Percentiles rank a stretch among this genome's conserved stretches.
phyloP scores from a whole-genome alignment of 768 basidiomycete genomes.

The Clathrus columnatus region DNA sequence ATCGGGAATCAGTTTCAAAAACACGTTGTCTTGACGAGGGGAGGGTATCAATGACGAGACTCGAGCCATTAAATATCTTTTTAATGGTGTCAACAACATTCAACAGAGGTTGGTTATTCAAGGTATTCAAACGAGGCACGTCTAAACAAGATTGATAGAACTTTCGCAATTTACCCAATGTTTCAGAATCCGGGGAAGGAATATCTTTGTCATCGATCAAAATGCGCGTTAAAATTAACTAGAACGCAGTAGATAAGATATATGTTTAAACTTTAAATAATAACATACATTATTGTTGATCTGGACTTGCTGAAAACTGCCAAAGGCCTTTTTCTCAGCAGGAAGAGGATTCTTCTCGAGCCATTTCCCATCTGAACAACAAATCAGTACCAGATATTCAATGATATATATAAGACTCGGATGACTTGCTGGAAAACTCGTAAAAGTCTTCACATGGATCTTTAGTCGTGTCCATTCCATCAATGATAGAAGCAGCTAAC shows the following conservation, averaged over 20 bases:
- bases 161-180: slow-evolving; percentile 56
- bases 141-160: slow-evolving; percentile 80
- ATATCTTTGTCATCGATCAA: slow-evolving; percentile 20
- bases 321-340: slow-evolving; percentile 68
- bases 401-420: neutral
- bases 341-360: slow-evolving; percentile 74
- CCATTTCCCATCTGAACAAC: slow-evolving; percentile 75
- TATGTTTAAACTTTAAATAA: neutral
- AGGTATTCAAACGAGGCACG: slow-evolving; percentile 62
- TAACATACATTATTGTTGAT: slow-evolving; percentile 59
- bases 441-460: slow-evolving; percentile 98
- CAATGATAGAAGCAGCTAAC: slow-evolving; percentile 74
- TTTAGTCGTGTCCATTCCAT: slow-evolving; percentile 65
- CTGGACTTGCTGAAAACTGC: slow-evolving; percentile 62
- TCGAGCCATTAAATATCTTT: slow-evolving; percentile 48
- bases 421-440: slow-evolving; percentile 74
- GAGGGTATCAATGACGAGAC: slow-evolving; percentile 26
- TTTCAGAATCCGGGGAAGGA: slow-evolving; percentile 38
- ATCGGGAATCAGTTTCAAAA: slow-evolving; percentile 18
- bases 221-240: slow-evolving; percentile 20
- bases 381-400: slow-evolving; percentile 9
- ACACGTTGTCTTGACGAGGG: neutral
- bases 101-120: slow-evolving; percentile 64
- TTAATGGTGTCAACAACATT: slow-evolving; percentile 55
- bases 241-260: neutral